Evolutionary conservation across 768 basidiomycete genomes (phyloP).

Genomic region (Austroboletus eburneus): DNA sequence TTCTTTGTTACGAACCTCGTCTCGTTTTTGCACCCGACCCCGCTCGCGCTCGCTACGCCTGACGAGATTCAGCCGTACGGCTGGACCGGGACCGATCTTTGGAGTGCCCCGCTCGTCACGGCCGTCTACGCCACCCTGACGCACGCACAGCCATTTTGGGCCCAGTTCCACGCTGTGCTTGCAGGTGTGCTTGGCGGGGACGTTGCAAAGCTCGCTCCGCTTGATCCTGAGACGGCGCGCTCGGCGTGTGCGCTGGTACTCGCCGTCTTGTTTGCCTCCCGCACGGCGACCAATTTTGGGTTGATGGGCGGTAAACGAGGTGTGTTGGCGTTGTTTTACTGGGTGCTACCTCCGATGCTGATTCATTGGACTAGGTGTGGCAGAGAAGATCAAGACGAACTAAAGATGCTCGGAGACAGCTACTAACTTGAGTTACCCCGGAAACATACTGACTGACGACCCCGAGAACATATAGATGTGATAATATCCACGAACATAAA

Average conservation of each 20-base stretch:
- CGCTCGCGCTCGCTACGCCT: constrained; percentile 68
- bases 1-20: constrained; percentile 76
- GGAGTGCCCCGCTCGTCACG: constrained; percentile 78
- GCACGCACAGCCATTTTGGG: constrained; percentile 85
- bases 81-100: constrained; percentile 82
- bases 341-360: background rate
- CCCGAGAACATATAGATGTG: background rate
- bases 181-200: constrained; percentile 40
- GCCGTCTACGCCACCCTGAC: constrained; percentile 78
- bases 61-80: constrained; percentile 77
- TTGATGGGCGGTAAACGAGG: constrained; percentile 13
- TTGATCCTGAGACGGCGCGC: constrained; percentile 63
- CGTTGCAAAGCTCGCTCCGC: constrained; percentile 34
- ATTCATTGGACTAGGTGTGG: background rate
- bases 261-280: constrained; percentile 52
- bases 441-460: background rate
- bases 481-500: constrained; percentile 5
- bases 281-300: constrained; percentile 64
- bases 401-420: background rate
- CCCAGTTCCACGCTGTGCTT: constrained; percentile 49
- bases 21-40: constrained; percentile 70
- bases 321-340: constrained; percentile 1
- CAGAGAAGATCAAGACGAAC: constrained; percentile 30
- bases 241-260: constrained; percentile 70
- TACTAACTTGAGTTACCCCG: constrained; percentile 1